phyloP scores from a whole-genome alignment of 2,329 filamentous ascomycete species.

The Penicillium sp. region DNA sequence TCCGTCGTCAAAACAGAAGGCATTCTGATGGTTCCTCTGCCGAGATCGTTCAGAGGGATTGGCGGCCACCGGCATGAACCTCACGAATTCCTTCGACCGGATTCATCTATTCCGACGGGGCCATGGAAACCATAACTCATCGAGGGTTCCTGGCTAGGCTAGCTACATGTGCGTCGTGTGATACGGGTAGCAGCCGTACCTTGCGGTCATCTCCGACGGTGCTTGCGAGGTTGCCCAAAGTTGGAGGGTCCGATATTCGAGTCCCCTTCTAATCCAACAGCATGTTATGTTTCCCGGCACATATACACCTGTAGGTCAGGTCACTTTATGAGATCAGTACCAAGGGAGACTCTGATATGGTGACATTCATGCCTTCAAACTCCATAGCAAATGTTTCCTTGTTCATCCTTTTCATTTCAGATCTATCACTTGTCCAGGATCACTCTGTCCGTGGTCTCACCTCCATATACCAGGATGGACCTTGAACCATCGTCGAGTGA shows the following conservation, averaged over 20 bases:
- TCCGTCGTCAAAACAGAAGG: constrained; percentile 66
- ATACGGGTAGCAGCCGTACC: constrained; percentile 41
- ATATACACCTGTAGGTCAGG: constrained; percentile 22
- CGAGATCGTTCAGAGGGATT: constrained; percentile 78
- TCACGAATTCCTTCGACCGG: constrained; percentile 51
- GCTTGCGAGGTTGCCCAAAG: constrained; percentile 63
- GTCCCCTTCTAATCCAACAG: constrained; percentile 36
- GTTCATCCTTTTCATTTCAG: constrained; percentile 42
- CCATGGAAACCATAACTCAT: constrained; percentile 64
- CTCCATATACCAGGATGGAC: constrained; percentile 57
- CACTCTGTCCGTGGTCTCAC: constrained; percentile 49
- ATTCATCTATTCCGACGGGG: constrained; percentile 69
- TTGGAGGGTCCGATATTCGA: constrained; percentile 60
- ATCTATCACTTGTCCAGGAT: constrained; percentile 49
- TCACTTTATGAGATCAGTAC: constrained; percentile 26
- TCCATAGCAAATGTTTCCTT: constrained; percentile 61
- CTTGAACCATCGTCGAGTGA: constrained; percentile 32
- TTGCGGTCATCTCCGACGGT: constrained; percentile 58
- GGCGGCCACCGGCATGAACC: constrained; percentile 53
- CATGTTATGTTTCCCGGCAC: constrained; percentile 50
- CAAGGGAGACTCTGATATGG: constrained; percentile 25
- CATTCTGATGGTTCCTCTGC: constrained; percentile 37
- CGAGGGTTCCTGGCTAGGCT: not conserved
- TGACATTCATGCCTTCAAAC: constrained; percentile 63
- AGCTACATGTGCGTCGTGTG: constrained; percentile 9